Conservation (phyloP, 805 yeast genomes). For the Kazachstania viticola region DNA sequence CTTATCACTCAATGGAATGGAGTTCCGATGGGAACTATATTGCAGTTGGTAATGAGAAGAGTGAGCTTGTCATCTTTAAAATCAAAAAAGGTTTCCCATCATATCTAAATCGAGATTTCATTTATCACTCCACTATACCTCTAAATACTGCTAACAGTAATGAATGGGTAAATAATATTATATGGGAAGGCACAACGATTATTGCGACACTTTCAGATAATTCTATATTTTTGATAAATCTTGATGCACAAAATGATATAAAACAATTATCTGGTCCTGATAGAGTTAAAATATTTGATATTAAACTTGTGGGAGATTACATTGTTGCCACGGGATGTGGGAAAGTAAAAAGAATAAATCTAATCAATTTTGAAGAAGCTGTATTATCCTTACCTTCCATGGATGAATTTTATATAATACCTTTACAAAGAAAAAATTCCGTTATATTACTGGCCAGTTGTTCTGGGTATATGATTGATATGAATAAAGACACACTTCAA, state of each 20-base stretch:
- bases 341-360: no score
- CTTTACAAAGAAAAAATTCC: constrained; percentile 5
- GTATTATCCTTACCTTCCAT: no score
- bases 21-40: constrained; percentile 12
- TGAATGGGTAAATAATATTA: constrained; percentile 17
- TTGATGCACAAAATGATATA: background rate
- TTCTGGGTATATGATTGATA: constrained; percentile 8
- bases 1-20: constrained; percentile 22
- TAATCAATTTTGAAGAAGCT: no score
- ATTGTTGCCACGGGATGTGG: no score
- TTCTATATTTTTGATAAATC: constrained; percentile 10
- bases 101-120: background rate
- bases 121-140: background rate
- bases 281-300: constrained; percentile 15
- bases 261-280: constrained; percentile 5
- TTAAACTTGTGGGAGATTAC: constrained; percentile 5
- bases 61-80: constrained; percentile 12
- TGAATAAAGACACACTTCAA: constrained; percentile 6
- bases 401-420: no score
- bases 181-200: constrained; percentile 7
- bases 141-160: background rate
- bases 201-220: constrained; percentile 16
- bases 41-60: constrained; percentile 19
- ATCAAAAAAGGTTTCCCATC: background rate
- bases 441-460: constrained; percentile 13